Evolutionary conservation across 163 green algal species (phyloP).

Genomic region (Scenedesmus sp.): DNA sequence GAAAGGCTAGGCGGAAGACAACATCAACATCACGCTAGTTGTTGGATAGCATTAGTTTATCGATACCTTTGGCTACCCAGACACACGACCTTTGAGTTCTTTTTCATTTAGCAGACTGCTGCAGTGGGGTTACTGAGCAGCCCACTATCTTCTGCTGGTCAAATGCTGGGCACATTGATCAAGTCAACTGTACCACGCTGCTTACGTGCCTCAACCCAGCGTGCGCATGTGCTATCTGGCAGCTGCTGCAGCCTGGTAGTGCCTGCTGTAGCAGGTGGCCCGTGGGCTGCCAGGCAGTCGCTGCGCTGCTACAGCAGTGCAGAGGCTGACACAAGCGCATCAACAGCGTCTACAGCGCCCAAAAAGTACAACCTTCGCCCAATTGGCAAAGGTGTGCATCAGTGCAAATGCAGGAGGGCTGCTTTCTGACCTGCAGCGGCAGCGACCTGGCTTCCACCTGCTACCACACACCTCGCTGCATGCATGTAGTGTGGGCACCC

Average conservation of each 20-base stretch:
- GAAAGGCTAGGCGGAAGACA: neutral
- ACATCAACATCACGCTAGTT: neutral
- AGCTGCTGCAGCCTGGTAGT: neutral
- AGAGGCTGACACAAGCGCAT: conserved; percentile 13
- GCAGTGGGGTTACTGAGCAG: neutral
- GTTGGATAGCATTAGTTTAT: no score
- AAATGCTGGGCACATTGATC: conserved; percentile 12
- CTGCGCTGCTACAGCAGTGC: conserved; percentile 45
- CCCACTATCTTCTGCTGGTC: neutral
- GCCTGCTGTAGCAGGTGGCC: conserved; percentile 3
- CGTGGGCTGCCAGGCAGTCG: neutral
- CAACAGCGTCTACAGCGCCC: neutral
- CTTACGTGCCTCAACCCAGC: neutral
- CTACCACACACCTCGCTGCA: neutral
- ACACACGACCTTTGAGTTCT: no score
- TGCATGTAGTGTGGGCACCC: neutral
- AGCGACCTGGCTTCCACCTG: neutral
- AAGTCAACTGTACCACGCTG: neutral
- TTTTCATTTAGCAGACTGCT: neutral
- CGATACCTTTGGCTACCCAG: no score
- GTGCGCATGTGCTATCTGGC: neutral
- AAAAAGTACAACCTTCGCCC: conserved; percentile 55
- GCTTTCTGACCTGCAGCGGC: neutral
- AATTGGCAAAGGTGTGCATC: conserved; percentile 57
- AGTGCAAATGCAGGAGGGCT: neutral